Conservation (phyloP, 345 rosid genomes). For the Balakata baccata region DNA sequence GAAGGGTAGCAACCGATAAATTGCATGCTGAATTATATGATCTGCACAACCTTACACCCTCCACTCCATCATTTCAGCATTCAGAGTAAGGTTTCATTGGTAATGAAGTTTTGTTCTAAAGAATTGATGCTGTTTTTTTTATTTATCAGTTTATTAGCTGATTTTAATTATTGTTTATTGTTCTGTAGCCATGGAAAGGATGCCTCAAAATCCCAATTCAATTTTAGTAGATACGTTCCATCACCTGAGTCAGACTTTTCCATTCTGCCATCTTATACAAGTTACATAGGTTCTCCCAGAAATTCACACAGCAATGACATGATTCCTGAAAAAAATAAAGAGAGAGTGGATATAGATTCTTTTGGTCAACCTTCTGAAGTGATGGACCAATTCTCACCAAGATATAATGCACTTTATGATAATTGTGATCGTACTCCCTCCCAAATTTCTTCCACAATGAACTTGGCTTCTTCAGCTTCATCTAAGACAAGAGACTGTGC, state of each 20-base stretch:
- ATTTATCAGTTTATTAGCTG: conserved; percentile 11
- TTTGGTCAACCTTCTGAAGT: conserved; percentile 22
- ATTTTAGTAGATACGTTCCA: conserved; percentile 27
- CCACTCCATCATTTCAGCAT: conserved; percentile 46
- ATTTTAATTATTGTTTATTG: conserved; percentile 12
- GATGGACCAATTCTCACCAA: conserved; percentile 31
- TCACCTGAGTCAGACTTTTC: conserved; percentile 38
- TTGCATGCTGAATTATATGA: conserved; percentile 27
- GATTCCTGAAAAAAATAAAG: conserved; percentile 31
- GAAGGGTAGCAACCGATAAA: conserved; percentile 23
- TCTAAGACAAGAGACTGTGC: conserved; percentile 33
- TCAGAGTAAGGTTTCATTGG: conserved; percentile 37
- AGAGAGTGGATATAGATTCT: conserved; percentile 20
- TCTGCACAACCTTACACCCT: conserved; percentile 34
- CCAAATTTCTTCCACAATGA: conserved; percentile 21
- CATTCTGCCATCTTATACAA: conserved; percentile 28
- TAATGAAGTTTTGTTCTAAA: conserved; percentile 9
- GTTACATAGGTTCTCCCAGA: conserved; percentile 24
- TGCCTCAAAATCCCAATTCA: conserved; percentile 30
- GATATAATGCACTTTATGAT: conserved; percentile 26
- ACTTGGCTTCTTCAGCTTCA: conserved; percentile 31
- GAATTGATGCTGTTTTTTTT: not conserved
- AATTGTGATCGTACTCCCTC: conserved; percentile 34
- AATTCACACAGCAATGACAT: conserved; percentile 24
- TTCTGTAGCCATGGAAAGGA: conserved; percentile 41